Conservation (phyloP, 305 asterid species). For the Euphrasia arctica region DNA sequence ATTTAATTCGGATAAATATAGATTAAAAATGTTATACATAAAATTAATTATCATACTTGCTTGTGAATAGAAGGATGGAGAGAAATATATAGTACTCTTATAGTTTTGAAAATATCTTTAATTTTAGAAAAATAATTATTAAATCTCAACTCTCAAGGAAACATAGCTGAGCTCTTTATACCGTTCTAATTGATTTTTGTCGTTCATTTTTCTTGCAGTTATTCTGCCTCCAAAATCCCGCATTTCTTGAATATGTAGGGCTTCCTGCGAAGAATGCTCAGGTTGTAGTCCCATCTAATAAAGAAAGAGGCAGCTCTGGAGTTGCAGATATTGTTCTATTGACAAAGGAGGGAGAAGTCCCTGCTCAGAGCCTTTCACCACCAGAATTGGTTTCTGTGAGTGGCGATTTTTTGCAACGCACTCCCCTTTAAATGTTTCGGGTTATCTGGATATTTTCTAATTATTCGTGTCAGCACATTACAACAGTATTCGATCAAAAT, state of each 20-base stretch:
- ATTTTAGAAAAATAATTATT: too few species aligned
- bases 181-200: constrained; percentile 8
- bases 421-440: constrained; percentile 9
- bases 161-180: constrained; percentile 4
- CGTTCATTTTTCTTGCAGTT: constrained; percentile 41
- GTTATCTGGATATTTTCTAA: constrained; percentile 18
- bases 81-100: background rate
- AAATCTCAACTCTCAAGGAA: background rate
- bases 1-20: too few species aligned
- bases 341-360: constrained; percentile 43
- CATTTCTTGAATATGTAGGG: constrained; percentile 55
- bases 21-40: background rate
- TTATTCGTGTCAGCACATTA: constrained; percentile 29
- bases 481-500: constrained; percentile 61
- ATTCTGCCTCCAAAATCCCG: constrained; percentile 54
- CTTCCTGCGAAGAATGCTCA: constrained; percentile 51
- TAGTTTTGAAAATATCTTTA: too few species aligned
- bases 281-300: constrained; percentile 30
- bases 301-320: constrained; percentile 31
- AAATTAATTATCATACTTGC: too few species aligned
- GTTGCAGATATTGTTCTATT: constrained; percentile 33
- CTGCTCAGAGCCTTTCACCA: constrained; percentile 55
- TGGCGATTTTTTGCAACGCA: constrained; percentile 12
- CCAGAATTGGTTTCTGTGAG: constrained; percentile 62
- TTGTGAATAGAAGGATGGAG: background rate